Evolutionary conservation across 2,329 filamentous ascomycete species (phyloP).

Genomic region (Cercospora sesami): DNA sequence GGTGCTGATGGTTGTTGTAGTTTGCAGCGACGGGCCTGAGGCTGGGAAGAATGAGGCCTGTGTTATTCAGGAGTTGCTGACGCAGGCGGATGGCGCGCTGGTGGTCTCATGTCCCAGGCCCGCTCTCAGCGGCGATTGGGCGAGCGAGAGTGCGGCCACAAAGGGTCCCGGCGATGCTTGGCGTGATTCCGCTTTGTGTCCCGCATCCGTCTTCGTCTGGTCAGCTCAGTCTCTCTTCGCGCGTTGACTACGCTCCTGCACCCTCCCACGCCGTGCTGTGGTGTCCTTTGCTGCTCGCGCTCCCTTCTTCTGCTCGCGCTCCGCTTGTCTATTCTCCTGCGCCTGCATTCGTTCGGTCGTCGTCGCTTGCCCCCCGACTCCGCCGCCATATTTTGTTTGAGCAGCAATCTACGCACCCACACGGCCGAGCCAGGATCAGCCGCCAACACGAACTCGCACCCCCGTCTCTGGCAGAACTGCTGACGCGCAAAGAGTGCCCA

Average conservation of each 20-base stretch:
- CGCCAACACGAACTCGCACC: not conserved
- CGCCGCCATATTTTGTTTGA: not conserved
- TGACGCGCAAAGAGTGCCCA: not conserved
- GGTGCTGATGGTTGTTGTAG: not conserved
- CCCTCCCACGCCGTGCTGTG: not conserved
- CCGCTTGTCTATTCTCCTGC: not conserved
- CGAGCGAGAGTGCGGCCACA: not conserved
- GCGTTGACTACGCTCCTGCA: not conserved
- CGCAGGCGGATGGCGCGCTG: not conserved
- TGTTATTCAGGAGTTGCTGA: not conserved
- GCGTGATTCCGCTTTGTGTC: not conserved
- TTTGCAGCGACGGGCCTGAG: not conserved
- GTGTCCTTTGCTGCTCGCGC: not conserved
- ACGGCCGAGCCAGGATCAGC: not conserved
- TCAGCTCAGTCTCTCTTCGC: not conserved
- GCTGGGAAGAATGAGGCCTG: not conserved
- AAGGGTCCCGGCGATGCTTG: not conserved
- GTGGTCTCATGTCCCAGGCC: not conserved
- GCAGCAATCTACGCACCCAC: not conserved
- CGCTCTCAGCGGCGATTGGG: not conserved
- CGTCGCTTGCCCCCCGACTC: not conserved
- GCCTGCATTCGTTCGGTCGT: not conserved
- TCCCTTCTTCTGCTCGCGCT: not conserved
- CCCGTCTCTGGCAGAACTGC: not conserved
- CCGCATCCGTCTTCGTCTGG: not conserved